Evolutionary conservation across 306 rosid genomes (phyloP).

Genomic region (Casuarina equisetifolia): DNA sequence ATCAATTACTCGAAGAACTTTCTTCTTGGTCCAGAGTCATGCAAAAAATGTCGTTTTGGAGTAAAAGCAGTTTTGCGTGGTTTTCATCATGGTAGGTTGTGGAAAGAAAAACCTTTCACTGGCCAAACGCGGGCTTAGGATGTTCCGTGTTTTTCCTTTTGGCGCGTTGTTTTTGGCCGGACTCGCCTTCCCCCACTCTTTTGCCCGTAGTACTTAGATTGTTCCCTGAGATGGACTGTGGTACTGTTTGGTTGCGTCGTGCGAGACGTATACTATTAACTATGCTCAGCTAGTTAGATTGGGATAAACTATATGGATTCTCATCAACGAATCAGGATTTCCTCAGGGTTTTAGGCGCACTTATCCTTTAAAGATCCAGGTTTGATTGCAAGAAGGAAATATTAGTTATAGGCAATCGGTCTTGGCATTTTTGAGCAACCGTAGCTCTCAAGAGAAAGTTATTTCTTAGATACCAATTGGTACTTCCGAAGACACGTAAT

Average conservation of each 20-base stretch:
- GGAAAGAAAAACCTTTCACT: not conserved
- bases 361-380: not conserved
- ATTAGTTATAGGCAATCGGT: not conserved
- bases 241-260: not conserved
- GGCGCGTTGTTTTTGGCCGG: not conserved
- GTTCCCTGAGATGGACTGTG: not conserved
- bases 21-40: not conserved
- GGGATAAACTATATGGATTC: not conserved
- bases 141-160: not conserved
- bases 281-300: not conserved
- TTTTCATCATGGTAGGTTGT: not conserved
- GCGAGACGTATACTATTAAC: not conserved
- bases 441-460: not conserved
- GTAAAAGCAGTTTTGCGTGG: not conserved
- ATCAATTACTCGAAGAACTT: not conserved
- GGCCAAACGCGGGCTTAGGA: not conserved
- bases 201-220: not conserved
- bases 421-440: not conserved
- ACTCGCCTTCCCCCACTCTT: not conserved
- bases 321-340: not conserved
- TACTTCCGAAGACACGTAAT: not conserved
- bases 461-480: not conserved
- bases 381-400: not conserved
- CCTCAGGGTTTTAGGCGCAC: not conserved
- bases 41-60: not conserved